Evolutionary conservation across 495 filamentous ascomycete species (phyloP).

Genomic region (Penicillium silybi): DNA sequence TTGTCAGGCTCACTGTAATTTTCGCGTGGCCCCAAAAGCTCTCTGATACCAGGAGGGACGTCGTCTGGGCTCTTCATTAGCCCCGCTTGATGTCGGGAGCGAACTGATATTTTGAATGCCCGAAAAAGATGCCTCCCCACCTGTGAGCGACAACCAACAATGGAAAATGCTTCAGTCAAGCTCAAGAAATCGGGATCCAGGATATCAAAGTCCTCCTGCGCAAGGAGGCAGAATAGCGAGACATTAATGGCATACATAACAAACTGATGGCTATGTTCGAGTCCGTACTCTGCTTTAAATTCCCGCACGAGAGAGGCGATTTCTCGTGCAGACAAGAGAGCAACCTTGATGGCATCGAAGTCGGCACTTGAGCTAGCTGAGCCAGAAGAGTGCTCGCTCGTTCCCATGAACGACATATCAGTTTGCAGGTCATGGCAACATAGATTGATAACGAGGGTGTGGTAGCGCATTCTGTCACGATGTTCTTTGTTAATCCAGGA

Average conservation of each 20-base stretch:
- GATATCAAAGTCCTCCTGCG: constrained; percentile 23
- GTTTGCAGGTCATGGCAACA: constrained; percentile 17
- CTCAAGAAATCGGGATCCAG: constrained; percentile 26
- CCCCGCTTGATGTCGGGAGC: constrained; percentile 7
- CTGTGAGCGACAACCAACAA: constrained; percentile 22
- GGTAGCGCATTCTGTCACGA: constrained; percentile 27
- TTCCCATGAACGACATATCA: background rate
- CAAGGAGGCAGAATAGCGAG: constrained; percentile 26
- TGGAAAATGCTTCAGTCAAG: constrained; percentile 23
- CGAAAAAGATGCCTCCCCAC: constrained; percentile 25
- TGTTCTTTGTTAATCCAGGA: background rate
- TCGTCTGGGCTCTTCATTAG: background rate
- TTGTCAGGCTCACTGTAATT: constrained; percentile 1
- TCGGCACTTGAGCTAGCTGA: background rate
- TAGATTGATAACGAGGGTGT: constrained; percentile 27
- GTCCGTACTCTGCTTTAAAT: constrained; percentile 20
- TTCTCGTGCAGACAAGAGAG: constrained; percentile 19
- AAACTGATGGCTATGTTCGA: constrained; percentile 29
- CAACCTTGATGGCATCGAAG: constrained; percentile 3
- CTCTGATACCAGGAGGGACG: constrained; percentile 10
- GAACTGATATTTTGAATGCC: constrained; percentile 26
- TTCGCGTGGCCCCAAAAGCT: constrained; percentile 11
- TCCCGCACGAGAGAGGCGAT: constrained; percentile 19
- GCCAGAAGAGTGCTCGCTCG: background rate
- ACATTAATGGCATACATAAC: constrained; percentile 31